phyloP scores from a whole-genome alignment of 1,284 basidiomycete genomes.

The Rhodotorula sp. region DNA sequence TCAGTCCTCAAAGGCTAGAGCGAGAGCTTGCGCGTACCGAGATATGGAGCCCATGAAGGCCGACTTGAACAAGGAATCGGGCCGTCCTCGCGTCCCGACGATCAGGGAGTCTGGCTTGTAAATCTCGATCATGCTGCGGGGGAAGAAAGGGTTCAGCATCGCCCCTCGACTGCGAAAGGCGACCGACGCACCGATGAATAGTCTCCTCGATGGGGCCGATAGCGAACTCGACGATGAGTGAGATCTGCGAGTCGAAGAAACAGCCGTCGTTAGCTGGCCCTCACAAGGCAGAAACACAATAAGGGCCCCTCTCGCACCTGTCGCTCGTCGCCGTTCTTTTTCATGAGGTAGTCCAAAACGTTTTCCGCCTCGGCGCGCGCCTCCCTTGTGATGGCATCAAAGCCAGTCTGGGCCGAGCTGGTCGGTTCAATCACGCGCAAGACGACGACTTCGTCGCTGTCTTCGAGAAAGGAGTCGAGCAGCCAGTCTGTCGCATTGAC shows the following conservation, averaged over 20 bases:
- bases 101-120: conserved; percentile 93
- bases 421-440: conserved; percentile 74
- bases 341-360: conserved; percentile 75
- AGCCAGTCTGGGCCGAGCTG: conserved; percentile 33
- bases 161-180: background rate
- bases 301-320: conserved; percentile 58
- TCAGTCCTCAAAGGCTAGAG: background rate
- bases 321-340: conserved; percentile 75
- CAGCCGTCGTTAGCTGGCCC: background rate
- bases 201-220: conserved; percentile 85
- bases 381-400: conserved; percentile 60
- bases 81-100: conserved; percentile 81
- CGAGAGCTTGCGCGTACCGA: conserved; percentile 19
- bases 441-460: conserved; percentile 91
- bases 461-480: conserved; percentile 48
- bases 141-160: background rate
- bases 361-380: conserved; percentile 83
- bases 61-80: conserved; percentile 46
- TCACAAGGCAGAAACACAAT: background rate
- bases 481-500: conserved; percentile 80
- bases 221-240: conserved; percentile 89
- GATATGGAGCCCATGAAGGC: conserved; percentile 54
- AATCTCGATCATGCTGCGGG: conserved; percentile 75
- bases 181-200: conserved; percentile 52
- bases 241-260: conserved; percentile 59